Conservation (phyloP, 805 yeast species). For the Kuraishia ogatae region DNA sequence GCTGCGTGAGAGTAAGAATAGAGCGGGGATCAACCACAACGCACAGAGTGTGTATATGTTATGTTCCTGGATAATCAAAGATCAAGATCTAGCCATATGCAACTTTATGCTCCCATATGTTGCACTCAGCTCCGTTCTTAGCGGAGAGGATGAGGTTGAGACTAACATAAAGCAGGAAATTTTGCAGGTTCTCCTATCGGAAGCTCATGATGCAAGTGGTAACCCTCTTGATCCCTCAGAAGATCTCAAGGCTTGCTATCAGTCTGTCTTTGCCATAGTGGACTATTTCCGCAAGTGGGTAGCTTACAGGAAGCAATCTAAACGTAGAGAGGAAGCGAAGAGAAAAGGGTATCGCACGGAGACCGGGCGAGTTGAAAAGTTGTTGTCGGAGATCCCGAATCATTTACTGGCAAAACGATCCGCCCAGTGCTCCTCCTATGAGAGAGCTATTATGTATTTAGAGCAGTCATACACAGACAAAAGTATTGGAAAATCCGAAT, state of each 20-base stretch:
- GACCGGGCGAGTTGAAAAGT: slow-evolving; percentile 29
- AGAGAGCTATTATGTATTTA: slow-evolving; percentile 76
- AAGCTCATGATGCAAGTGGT: slow-evolving; percentile 35
- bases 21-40: slow-evolving; percentile 19
- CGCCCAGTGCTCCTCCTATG: slow-evolving; percentile 76
- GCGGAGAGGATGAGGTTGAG: slow-evolving; percentile 26
- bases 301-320: slow-evolving; percentile 28
- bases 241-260: slow-evolving; percentile 55
- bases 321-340: slow-evolving; percentile 15
- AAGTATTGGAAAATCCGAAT: slow-evolving; percentile 25
- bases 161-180: slow-evolving; percentile 27
- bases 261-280: slow-evolving; percentile 65
- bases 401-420: slow-evolving; percentile 70
- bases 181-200: slow-evolving; percentile 21
- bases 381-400: slow-evolving; percentile 53
- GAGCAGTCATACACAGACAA: slow-evolving; percentile 59
- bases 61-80: slow-evolving; percentile 56
- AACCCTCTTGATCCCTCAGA: slow-evolving; percentile 24
- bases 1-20: slow-evolving; percentile 29
- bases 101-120: slow-evolving; percentile 72
- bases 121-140: slow-evolving; percentile 46
- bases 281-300: slow-evolving; percentile 83
- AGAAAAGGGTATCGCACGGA: slow-evolving; percentile 11
- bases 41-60: slow-evolving; percentile 46
- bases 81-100: slow-evolving; percentile 62